Conservation (phyloP, 306 rosid genomes). For the Cicer bijugum region DNA sequence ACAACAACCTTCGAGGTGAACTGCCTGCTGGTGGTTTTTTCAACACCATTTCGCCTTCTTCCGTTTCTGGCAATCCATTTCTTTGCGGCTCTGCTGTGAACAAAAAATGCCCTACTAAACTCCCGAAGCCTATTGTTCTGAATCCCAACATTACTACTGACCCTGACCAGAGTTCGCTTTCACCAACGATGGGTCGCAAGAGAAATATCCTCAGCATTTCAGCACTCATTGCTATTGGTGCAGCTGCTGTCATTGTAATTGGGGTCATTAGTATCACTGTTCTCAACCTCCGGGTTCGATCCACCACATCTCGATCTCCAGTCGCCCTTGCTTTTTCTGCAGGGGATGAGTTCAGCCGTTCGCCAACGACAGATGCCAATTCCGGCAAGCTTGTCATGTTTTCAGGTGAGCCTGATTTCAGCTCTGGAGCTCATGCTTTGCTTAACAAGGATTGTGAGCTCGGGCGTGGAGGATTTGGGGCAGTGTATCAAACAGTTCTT, state of each 20-base stretch:
- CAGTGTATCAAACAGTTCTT: slow-evolving; percentile 86
- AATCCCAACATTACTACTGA: slow-evolving; percentile 89
- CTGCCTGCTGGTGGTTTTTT: slow-evolving; percentile 89
- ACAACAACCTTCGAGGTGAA: slow-evolving; percentile 91
- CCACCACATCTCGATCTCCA: slow-evolving; percentile 61
- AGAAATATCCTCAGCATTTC: slow-evolving; percentile 96
- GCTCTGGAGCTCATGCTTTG: slow-evolving; percentile 92
- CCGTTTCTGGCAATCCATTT: slow-evolving; percentile 80
- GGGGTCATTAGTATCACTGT: slow-evolving; percentile 94
- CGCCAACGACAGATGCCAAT: slow-evolving; percentile 90
- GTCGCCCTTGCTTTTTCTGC: slow-evolving; percentile 76
- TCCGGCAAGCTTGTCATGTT: slow-evolving; percentile 99
- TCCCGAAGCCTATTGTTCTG: slow-evolving; percentile 95
- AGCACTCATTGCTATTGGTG: slow-evolving; percentile 96
- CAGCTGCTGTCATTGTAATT: slow-evolving; percentile 88
- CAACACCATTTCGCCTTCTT: slow-evolving; percentile 82
- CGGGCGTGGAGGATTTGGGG: slow-evolving; percentile 98
- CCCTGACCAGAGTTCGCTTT: slow-evolving; percentile 51
- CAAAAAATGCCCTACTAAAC: slow-evolving; percentile 79
- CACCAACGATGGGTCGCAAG: slow-evolving; percentile 67
- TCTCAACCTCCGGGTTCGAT: slow-evolving; percentile 83
- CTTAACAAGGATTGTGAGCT: slow-evolving; percentile 99
- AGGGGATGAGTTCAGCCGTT: slow-evolving; percentile 86
- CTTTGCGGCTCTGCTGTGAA: slow-evolving; percentile 89
- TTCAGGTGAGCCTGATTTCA: slow-evolving; percentile 95